A percentile compares a stretch with the other conserved stretches of the same genome.
These are phyloP conservation scores for Emergomyces orientalis DNA, from an alignment of 2,329 filamentous ascomycete species.

Conservation along the genomic window DNA sequence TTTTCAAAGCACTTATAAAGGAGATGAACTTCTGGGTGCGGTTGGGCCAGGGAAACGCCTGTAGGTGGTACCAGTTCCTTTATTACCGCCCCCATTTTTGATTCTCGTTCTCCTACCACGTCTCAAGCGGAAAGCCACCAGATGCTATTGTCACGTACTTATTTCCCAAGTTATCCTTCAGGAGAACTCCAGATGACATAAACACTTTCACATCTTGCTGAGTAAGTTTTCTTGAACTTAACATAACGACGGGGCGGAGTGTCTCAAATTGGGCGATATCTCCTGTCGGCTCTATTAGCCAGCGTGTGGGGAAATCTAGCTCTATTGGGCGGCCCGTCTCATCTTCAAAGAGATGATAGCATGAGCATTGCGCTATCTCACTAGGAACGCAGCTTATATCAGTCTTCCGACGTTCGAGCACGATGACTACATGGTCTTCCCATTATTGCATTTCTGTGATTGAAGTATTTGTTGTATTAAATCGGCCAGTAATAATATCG, in stretches of 20 bases:
- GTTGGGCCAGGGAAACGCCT: conserved; percentile 5
- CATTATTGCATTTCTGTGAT: conserved; percentile 14
- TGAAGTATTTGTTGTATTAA: conserved; percentile 6
- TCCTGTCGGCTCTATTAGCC: background rate
- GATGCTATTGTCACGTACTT: conserved; percentile 4
- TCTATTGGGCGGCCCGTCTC: conserved; percentile 5
- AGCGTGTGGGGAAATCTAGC: background rate
- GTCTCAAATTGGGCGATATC: conserved; percentile 7
- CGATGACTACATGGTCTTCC: conserved; percentile 10
- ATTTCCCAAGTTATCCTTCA: conserved; percentile 4
- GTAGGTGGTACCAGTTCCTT: conserved; percentile 1
- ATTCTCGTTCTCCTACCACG: background rate
- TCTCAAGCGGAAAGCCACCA: background rate
- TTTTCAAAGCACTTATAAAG: conserved; percentile 8
- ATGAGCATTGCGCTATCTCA: conserved; percentile 8
- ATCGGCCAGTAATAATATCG: conserved; percentile 11
- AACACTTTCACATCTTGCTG: background rate
- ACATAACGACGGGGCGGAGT: conserved; percentile 10
- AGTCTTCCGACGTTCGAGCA: conserved; percentile 7
- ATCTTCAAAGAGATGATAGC: too few relatives aligned
- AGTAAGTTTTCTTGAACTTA: conserved; percentile 7
- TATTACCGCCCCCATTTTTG: background rate
- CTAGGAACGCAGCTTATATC: conserved; percentile 7
- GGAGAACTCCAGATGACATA: conserved; percentile 10
- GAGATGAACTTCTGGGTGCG: conserved; percentile 1